Conservation (phyloP, 2,329 filamentous ascomycete species). For the Calonectria pauciramosa region DNA sequence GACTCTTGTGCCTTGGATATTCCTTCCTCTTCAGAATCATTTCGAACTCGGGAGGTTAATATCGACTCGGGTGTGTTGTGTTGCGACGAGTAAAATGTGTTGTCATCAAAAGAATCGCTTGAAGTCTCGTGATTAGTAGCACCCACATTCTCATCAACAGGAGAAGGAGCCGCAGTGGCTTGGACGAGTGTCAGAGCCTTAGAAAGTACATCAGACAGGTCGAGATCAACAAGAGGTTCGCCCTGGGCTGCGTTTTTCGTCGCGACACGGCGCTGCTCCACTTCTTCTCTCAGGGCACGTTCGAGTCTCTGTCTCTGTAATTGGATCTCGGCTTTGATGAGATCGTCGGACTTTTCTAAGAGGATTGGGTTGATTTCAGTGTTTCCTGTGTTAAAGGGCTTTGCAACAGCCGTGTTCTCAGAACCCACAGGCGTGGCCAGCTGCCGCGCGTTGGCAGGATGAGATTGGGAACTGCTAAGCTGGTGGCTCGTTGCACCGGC, state of each 20-base stretch:
- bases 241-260: conserved; percentile 57
- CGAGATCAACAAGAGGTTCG: conserved; percentile 74
- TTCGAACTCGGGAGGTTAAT: conserved; percentile 64
- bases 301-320: conserved; percentile 87
- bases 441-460: conserved; percentile 54
- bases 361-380: conserved; percentile 86
- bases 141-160: conserved; percentile 66
- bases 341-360: conserved; percentile 86
- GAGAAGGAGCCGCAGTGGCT: conserved; percentile 72
- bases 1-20: conserved; percentile 30
- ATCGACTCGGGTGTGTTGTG: conserved; percentile 80
- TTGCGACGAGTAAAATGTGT: conserved; percentile 96
- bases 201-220: conserved; percentile 79
- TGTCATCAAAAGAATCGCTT: conserved; percentile 90
- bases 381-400: conserved; percentile 62
- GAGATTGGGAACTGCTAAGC: conserved; percentile 50
- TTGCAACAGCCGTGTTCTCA: conserved; percentile 48
- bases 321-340: conserved; percentile 85
- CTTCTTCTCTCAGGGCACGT: conserved; percentile 80
- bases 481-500: conserved; percentile 28
- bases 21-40: conserved; percentile 52
- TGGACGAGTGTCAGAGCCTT: conserved; percentile 80
- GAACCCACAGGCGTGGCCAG: conserved; percentile 21
- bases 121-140: conserved; percentile 71
- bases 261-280: conserved; percentile 71